Evolutionary conservation across 169 alveolate genomes (phyloP), one percentile per base, ranked within the genome.

Genomic region (Cystoisospora suis): DNA sequence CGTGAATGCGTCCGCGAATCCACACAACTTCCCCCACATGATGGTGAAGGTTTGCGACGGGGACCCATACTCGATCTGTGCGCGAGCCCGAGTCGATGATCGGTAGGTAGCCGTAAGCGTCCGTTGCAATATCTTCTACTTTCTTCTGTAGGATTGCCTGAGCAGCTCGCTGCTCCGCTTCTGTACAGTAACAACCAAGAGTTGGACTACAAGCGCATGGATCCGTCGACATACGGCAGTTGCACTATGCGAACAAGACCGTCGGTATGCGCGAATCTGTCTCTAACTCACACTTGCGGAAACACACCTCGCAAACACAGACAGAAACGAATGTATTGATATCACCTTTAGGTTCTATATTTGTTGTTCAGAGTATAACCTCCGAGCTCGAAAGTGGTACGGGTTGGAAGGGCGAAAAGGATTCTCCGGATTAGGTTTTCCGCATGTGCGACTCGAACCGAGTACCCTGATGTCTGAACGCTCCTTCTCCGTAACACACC

Each of bases 1-100:
- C 89, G 46, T 75, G 89, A 0, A 89, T n/a, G 49, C 93, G 81
- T 1, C 65, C 93, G 12, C 93, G 61, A 12, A 89, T 46, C 89
- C 93, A 89, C 27, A 89, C 72, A 17, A 12, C 7, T 47, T 75
- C 29, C 32, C 89, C 93, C 38, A 36, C 89, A n/a, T 56, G 56
- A 42, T 59, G 79, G 59, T 46, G 72, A 7, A 87, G 79, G n/a
- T 61, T 34, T 40, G n/a, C 38, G 91, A 56, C 69, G 36, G 58
- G 44, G 15, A 12, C 7, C 40, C 81, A 38, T 17, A 29, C 90
- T 3, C 81, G 77, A 65, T 5, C 23, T 27, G 42, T 27, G 42
- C 58, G 44, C n/a, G 7, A 2, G 58, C 61, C 23, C 17, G 56
- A 20, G 29, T 85, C 65, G 29, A 32, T 56, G 56, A 47, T 34